phyloP scores from a whole-genome alignment of 139 green algal genomes.

The Chlorella sorokiniana region DNA sequence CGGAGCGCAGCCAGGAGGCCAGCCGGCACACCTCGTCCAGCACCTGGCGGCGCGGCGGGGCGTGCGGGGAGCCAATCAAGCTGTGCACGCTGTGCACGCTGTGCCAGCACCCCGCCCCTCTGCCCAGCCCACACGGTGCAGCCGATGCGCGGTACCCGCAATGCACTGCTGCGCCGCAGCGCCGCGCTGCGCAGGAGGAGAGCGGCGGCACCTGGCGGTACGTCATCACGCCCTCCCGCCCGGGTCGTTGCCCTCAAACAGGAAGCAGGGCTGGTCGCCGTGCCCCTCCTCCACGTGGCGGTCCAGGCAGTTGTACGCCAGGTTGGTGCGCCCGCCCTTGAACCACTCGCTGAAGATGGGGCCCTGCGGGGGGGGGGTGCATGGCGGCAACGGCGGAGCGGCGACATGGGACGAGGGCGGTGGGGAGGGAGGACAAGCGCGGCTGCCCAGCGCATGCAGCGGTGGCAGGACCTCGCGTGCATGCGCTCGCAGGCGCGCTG shows the following conservation, averaged over 20 bases:
- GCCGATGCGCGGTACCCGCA: too few species aligned
- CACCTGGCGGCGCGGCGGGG: conserved; percentile 32
- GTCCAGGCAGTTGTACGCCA: conserved; percentile 80
- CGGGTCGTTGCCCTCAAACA: conserved; percentile 81
- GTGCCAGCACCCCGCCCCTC: not conserved
- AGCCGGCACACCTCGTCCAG: conserved; percentile 54
- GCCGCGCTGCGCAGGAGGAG: too few species aligned
- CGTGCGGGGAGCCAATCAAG: too few species aligned
- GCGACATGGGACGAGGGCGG: not conserved
- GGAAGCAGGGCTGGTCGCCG: conserved; percentile 39
- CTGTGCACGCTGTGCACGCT: not conserved
- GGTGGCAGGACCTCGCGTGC: not conserved
- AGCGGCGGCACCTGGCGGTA: conserved; percentile 61
- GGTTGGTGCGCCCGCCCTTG: conserved; percentile 69
- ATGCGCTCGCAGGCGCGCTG: not conserved
- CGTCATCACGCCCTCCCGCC: conserved; percentile 49
- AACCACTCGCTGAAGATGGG: conserved; percentile 72
- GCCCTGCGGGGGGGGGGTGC: conserved; percentile 46
- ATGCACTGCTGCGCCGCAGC: too few species aligned
- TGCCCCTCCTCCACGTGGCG: conserved; percentile 36
- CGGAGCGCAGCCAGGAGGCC: conserved; percentile 85
- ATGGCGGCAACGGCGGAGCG: not conserved
- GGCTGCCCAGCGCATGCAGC: not conserved
- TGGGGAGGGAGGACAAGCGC: not conserved
- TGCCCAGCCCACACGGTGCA: conserved; percentile 49